Evolutionary conservation across 2,329 filamentous ascomycete species (phyloP).

Genomic region (Fusarium succisae): DNA sequence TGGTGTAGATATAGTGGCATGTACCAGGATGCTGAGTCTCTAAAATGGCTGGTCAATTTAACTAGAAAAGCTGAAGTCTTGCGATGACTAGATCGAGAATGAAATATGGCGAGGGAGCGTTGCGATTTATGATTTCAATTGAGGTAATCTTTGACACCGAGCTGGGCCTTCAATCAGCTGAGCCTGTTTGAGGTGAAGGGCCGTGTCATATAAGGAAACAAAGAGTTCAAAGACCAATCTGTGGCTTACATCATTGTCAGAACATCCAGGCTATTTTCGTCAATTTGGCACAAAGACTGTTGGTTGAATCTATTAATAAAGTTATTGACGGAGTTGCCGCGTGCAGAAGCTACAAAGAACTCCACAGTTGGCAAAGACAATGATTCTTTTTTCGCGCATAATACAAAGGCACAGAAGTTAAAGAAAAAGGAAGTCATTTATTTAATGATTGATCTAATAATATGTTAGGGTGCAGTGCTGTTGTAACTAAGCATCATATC

Average conservation of each 20-base stretch:
- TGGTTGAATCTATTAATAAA: not conserved
- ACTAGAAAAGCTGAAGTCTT: not conserved
- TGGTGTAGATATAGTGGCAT: not conserved
- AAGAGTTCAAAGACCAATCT: accelerated
- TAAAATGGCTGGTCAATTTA: not conserved
- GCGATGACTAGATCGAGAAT: not conserved
- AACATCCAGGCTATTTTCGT: not conserved
- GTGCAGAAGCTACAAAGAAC: not conserved
- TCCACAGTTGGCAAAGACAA: not conserved
- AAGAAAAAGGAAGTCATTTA: accelerated
- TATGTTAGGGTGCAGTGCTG: no score
- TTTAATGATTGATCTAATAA: not conserved
- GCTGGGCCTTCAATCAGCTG: not conserved
- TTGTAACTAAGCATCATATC: accelerated
- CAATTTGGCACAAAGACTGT: not conserved
- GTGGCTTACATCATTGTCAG: not conserved
- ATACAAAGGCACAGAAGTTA: accelerated
- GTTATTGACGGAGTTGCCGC: not conserved
- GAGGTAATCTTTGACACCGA: accelerated
- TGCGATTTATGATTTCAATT: not conserved
- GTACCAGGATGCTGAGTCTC: not conserved
- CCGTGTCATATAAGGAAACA: accelerated
- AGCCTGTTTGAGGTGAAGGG: not conserved
- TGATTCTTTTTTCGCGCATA: not conserved
- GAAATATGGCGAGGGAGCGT: accelerated